A percentile compares a stretch with the other conserved stretches of the same genome.
phyloP scores from a whole-genome alignment of 306 rosid species.

The Mimosa pudica region DNA sequence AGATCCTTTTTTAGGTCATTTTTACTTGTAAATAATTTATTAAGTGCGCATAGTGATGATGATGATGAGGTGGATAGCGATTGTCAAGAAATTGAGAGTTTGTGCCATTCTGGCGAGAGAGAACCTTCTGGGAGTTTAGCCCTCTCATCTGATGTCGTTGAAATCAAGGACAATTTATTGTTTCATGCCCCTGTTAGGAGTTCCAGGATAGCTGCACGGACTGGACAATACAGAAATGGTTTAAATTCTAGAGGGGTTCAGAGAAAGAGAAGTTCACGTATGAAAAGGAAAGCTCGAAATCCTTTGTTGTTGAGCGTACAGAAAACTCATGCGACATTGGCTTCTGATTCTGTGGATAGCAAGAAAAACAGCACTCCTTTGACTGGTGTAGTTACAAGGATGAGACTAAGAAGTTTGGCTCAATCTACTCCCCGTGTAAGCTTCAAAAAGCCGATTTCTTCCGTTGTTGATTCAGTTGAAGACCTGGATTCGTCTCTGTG shows the following conservation, averaged over 20 bases:
- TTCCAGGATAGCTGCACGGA: conserved; percentile 47
- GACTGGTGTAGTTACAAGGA: conserved; percentile 36
- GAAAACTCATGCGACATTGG: conserved; percentile 42
- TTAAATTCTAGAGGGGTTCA: conserved; percentile 45
- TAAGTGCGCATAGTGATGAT: conserved; percentile 14
- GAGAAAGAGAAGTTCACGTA: conserved; percentile 60
- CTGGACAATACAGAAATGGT: conserved; percentile 43
- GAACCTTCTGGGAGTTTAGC: conserved; percentile 26
- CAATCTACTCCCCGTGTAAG: conserved; percentile 28
- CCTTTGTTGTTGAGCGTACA: conserved; percentile 38
- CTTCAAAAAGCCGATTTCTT: conserved; percentile 43
- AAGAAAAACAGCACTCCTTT: conserved; percentile 43
- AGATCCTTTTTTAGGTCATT: conserved; percentile 40
- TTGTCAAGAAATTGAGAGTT: conserved; percentile 36
- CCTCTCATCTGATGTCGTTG: conserved; percentile 27
- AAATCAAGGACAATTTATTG: conserved; percentile 17
- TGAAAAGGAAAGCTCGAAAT: conserved; percentile 58
- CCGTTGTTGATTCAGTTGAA: conserved; percentile 18
- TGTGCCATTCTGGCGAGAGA: conserved; percentile 14
- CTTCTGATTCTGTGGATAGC: conserved; percentile 42
- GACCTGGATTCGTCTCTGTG: conserved; percentile 48
- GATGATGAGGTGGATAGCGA: conserved; percentile 38
- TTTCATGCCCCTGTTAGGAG: conserved; percentile 39
- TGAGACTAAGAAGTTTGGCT: conserved; percentile 44
- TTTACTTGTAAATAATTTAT: conserved; percentile 34